Percentiles rank a stretch among this genome's conserved stretches.
phyloP scores from a whole-genome alignment of 2,329 filamentous ascomycete species.

The Neurospora sp. region DNA sequence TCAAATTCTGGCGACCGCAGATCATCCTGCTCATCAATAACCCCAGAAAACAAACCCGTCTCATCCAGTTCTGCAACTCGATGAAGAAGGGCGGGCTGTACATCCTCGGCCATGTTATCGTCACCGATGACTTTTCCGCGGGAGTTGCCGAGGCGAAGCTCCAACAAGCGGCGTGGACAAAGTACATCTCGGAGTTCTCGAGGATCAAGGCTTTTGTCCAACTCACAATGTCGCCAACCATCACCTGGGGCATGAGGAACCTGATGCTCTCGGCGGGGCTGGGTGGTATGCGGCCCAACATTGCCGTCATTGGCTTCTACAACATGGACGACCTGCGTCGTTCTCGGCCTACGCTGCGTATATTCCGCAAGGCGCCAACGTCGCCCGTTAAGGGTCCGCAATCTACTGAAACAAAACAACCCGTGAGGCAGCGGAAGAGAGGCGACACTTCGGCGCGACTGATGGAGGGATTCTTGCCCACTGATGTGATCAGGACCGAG shows the following conservation, averaged over 20 bases:
- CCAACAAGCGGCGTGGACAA: conserved; percentile 75
- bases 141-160: conserved; percentile 72
- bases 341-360: conserved; percentile 43
- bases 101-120: conserved; percentile 79
- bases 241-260: conserved; percentile 79
- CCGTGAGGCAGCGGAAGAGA: conserved; percentile 26
- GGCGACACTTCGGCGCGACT: conserved; percentile 46
- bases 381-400: conserved; percentile 21
- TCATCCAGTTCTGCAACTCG: conserved; percentile 87
- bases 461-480: conserved; percentile 51
- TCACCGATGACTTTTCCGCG: conserved; percentile 68
- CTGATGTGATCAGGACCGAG: conserved; percentile 59
- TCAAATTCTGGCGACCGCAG: conserved; percentile 88
- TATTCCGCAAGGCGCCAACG: conserved; percentile 36
- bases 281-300: conserved; percentile 82
- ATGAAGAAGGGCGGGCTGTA: conserved; percentile 81
- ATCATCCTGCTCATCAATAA: conserved; percentile 78
- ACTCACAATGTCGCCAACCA: conserved; percentile 68
- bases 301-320: conserved; percentile 71
- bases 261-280: conserved; percentile 71
- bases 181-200: conserved; percentile 72
- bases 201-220: conserved; percentile 86
- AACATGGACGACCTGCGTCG: conserved; percentile 67
- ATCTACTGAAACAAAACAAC: conserved; percentile 20
- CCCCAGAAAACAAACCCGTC: conserved; percentile 66